Conservation (phyloP, 1,139 yeast genomes). For the Zygoascus hellenicus region DNA sequence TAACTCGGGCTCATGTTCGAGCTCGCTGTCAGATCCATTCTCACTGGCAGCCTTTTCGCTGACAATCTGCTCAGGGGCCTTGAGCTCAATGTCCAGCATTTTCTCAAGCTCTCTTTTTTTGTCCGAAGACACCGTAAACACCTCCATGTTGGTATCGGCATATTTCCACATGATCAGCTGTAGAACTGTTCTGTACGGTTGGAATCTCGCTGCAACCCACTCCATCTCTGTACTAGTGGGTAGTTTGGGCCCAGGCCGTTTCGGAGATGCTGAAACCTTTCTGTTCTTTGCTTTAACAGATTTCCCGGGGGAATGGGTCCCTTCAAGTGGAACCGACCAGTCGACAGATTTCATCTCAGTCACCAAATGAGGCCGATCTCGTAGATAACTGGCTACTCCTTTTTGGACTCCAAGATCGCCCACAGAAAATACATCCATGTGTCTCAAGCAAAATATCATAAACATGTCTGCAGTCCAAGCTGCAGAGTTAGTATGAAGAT, state of each 20-base stretch:
- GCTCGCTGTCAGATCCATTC: neutral
- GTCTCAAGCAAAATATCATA: conserved; percentile 58
- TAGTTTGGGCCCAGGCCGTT: conserved; percentile 37
- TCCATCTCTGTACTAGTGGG: conserved; percentile 35
- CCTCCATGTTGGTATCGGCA: conserved; percentile 48
- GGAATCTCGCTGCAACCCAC: conserved; percentile 50
- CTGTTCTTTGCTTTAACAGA: conserved; percentile 27
- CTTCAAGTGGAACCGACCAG: conserved; percentile 19
- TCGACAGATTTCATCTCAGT: conserved; percentile 38
- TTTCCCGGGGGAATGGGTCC: conserved; percentile 28
- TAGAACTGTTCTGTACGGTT: conserved; percentile 63
- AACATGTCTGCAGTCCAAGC: conserved; percentile 92
- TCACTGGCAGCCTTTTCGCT: neutral
- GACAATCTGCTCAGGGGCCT: conserved; percentile 1
- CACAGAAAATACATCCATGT: conserved; percentile 65
- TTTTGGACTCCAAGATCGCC: conserved; percentile 83
- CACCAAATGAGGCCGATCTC: conserved; percentile 48
- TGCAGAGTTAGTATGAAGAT: conserved; percentile 5
- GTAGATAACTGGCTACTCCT: conserved; percentile 64
- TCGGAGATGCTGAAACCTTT: conserved; percentile 26
- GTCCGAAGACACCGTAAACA: conserved; percentile 13
- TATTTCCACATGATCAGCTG: conserved; percentile 75
- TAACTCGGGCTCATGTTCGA: neutral
- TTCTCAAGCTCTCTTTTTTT: neutral
- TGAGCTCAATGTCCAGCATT: neutral